Evolutionary conservation across 108 stramenopile genomes (phyloP).

Genomic region (Asterionellopsis glacialis): DNA sequence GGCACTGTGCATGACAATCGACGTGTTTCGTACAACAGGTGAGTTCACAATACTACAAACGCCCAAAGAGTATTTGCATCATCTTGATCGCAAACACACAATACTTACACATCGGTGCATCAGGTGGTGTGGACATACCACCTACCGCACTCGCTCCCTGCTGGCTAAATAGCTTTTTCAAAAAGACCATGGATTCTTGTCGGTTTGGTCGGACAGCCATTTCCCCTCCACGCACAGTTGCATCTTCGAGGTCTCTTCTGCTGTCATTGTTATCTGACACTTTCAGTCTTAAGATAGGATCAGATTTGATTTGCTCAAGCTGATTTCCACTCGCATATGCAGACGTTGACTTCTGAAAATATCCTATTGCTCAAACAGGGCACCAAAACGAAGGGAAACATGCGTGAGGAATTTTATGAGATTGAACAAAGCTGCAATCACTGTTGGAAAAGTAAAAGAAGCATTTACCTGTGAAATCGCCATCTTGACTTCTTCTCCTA

Average conservation of each 20-base stretch:
- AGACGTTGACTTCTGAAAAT: too few species aligned
- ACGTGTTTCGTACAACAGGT: background rate
- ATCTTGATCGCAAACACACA: background rate
- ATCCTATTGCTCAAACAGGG: too few species aligned
- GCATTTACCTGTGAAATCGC: too few species aligned
- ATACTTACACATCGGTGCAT: slow-evolving; percentile 22
- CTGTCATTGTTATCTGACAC: too few species aligned
- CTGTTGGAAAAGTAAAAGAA: too few species aligned
- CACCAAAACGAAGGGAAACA: too few species aligned
- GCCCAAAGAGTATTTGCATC: background rate
- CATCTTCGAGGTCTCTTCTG: background rate
- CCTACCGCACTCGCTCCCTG: slow-evolving; percentile 17
- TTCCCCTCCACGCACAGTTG: slow-evolving; percentile 18
- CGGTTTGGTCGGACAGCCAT: slow-evolving; percentile 29
- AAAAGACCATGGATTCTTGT: slow-evolving; percentile 51
- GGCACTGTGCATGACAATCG: background rate
- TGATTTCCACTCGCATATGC: too few species aligned
- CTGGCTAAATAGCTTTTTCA: slow-evolving; percentile 39
- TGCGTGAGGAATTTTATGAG: too few species aligned
- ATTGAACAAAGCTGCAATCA: too few species aligned
- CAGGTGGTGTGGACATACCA: slow-evolving; percentile 33
- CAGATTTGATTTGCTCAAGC: too few species aligned
- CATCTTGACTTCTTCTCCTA: too few species aligned
- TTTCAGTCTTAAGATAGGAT: too few species aligned
- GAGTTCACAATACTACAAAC: background rate